Conservation (phyloP, 2,329 filamentous ascomycete genomes). For the Claviceps pazoutovae region DNA sequence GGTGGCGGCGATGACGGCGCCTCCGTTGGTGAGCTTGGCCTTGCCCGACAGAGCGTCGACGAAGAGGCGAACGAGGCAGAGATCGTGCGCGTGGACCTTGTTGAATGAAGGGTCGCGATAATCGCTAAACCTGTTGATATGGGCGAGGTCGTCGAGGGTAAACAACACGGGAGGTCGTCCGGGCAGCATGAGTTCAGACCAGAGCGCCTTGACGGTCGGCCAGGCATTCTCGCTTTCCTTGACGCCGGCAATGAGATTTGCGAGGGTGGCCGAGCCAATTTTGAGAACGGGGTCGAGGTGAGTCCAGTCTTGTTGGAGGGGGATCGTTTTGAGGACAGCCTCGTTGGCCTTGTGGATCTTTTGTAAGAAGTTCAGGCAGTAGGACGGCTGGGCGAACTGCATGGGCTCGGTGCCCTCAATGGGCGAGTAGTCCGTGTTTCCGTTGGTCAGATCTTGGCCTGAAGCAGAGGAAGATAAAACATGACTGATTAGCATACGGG, state of each 20-base stretch:
- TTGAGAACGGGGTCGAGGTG: conserved; percentile 25
- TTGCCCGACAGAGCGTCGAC: conserved; percentile 54
- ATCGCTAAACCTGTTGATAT: conserved; percentile 64
- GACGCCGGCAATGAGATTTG: conserved; percentile 54
- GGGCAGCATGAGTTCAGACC: conserved; percentile 56
- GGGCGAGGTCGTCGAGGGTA: conserved; percentile 62
- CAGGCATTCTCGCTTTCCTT: conserved; percentile 66
- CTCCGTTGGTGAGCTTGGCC: conserved; percentile 52
- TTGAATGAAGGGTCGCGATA: conserved; percentile 62
- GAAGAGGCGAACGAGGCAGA: conserved; percentile 64
- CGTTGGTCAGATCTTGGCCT: conserved; percentile 69
- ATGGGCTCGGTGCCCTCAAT: conserved; percentile 43
- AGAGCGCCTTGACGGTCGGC: conserved; percentile 67
- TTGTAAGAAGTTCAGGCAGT: conserved; percentile 60
- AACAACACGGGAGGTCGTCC: conserved; percentile 51
- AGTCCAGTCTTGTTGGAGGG: conserved; percentile 30
- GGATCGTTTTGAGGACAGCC: conserved; percentile 40
- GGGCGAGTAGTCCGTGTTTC: conserved; percentile 65
- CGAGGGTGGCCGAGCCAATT: conserved; percentile 47
- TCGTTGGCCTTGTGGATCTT: conserved; percentile 62
- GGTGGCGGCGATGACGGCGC: conserved; percentile 61
- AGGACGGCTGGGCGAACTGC: conserved; percentile 65
- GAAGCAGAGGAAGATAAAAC: background rate
- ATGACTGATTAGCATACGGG: background rate
- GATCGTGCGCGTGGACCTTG: conserved; percentile 72